Evolutionary conservation across 352 stramenopile genomes (phyloP).

Genomic region (Globisporangium nagaii): DNA sequence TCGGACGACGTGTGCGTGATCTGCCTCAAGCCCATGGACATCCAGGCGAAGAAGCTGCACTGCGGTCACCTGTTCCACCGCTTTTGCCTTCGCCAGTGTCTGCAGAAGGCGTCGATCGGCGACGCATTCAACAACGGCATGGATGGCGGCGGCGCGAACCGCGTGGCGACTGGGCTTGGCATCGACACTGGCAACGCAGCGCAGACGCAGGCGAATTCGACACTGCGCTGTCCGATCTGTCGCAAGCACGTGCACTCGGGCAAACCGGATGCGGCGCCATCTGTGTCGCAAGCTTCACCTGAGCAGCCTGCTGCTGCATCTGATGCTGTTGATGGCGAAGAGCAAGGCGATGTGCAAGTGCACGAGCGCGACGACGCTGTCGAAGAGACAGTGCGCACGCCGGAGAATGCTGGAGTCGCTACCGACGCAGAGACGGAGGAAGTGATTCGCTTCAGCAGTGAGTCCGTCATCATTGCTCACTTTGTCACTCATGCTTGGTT

Average conservation of each 20-base stretch:
- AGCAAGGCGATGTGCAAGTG: neutral
- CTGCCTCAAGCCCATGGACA: constrained; percentile 65
- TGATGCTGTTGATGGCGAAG: neutral
- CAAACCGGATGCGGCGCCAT: constrained; percentile 19
- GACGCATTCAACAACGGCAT: constrained; percentile 37
- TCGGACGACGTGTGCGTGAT: constrained; percentile 79
- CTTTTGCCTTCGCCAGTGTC: constrained; percentile 68
- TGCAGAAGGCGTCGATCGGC: constrained; percentile 58
- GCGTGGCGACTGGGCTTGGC: constrained; percentile 26
- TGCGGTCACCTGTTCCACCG: constrained; percentile 74
- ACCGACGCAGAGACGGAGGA: constrained; percentile 26
- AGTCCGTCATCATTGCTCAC: constrained; percentile 15
- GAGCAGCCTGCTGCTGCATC: neutral
- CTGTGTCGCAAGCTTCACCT: neutral
- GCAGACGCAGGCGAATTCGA: constrained; percentile 13
- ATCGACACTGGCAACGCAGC: constrained; percentile 18
- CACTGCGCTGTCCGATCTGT: constrained; percentile 56
- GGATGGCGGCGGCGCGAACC: constrained; percentile 3
- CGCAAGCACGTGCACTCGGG: constrained; percentile 49
- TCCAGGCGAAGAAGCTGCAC: constrained; percentile 62
- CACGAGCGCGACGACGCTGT: neutral
- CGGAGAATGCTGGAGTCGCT: neutral
- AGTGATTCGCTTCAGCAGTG: constrained; percentile 77
- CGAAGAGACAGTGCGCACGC: neutral
- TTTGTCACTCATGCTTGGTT: constrained; percentile 2